Evolutionary conservation across 441 rosid species (phyloP).

Genomic region (Croton laevigatus): DNA sequence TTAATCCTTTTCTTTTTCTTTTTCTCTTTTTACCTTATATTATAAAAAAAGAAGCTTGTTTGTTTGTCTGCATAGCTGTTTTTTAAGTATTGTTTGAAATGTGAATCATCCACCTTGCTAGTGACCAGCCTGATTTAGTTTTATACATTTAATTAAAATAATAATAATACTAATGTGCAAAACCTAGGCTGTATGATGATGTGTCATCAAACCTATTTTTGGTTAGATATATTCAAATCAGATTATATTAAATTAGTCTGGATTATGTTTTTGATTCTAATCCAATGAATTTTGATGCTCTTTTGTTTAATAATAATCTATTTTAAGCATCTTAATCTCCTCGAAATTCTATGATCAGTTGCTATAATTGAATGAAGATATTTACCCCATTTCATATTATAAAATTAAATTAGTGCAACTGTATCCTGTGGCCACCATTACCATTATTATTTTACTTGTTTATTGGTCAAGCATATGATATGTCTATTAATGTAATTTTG

Average conservation of each 20-base stretch:
- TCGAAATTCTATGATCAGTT: conserved; percentile 23
- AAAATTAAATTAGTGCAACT: conserved; percentile 17
- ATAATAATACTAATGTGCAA: conserved; percentile 6
- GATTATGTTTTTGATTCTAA: conserved; percentile 24
- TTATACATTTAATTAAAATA: conserved; percentile 4
- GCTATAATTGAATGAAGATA: conserved; percentile 4
- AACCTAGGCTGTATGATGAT: conserved; percentile 15
- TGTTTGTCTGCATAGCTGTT: conserved; percentile 14
- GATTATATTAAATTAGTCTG: conserved; percentile 19
- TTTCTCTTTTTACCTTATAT: neutral
- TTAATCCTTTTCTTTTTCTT: neutral
- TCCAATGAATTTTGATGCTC: conserved; percentile 8
- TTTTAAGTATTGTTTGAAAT: conserved; percentile 14
- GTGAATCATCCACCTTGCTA: conserved; percentile 23
- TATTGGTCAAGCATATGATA: neutral
- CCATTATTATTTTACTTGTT: neutral
- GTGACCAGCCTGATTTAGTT: conserved; percentile 21
- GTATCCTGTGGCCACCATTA: conserved; percentile 25
- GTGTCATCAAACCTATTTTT: conserved; percentile 20
- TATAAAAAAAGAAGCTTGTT: neutral
- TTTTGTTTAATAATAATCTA: conserved; percentile 13
- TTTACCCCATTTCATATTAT: conserved; percentile 20
- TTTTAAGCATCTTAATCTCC: conserved; percentile 44
- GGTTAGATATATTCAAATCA: conserved; percentile 19
- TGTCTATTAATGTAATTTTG: neutral